phyloP scores from a whole-genome alignment of 371 early-diverging fungal genomes.

The Phascolomyces articulosus region DNA sequence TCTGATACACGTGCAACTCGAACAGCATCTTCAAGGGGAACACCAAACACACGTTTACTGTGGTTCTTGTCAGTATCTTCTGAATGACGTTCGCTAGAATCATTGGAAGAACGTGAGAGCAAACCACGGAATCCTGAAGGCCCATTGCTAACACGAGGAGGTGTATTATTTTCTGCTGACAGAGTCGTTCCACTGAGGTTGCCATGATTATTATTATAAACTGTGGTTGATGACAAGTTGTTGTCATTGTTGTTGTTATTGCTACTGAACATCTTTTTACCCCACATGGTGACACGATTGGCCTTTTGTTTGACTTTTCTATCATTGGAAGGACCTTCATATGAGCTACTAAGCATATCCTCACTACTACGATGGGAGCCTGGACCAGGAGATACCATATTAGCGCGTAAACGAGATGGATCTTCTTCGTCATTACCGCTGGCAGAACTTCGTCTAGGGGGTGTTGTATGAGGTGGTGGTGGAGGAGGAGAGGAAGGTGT shows the following conservation, averaged over 20 bases:
- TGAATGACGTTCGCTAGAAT: conserved; percentile 8
- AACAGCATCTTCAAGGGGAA: conserved; percentile 70
- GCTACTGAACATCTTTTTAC: conserved; percentile 49
- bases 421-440: conserved; percentile 28
- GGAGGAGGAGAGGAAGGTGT: conserved; percentile 20
- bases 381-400: conserved; percentile 16
- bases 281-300: conserved; percentile 56
- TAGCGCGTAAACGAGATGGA: conserved; percentile 1
- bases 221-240: not conserved
- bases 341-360: conserved; percentile 8
- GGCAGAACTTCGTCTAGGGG: conserved; percentile 1
- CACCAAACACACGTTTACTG: conserved; percentile 72
- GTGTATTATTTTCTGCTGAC: not conserved
- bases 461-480: conserved; percentile 15
- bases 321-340: conserved; percentile 9
- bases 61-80: conserved; percentile 3
- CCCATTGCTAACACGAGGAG: conserved; percentile 5
- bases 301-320: conserved; percentile 44
- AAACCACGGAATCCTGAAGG: conserved; percentile 27
- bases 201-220: no score
- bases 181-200: not conserved
- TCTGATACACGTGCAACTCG: conserved; percentile 66
- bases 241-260: conserved; percentile 6
- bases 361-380: conserved; percentile 17
- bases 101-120: conserved; percentile 24